Evolutionary conservation across 371 early-diverging fungal genomes (phyloP), one percentile per base, ranked within the genome.

Genomic region (Rhizopus sp.): DNA sequence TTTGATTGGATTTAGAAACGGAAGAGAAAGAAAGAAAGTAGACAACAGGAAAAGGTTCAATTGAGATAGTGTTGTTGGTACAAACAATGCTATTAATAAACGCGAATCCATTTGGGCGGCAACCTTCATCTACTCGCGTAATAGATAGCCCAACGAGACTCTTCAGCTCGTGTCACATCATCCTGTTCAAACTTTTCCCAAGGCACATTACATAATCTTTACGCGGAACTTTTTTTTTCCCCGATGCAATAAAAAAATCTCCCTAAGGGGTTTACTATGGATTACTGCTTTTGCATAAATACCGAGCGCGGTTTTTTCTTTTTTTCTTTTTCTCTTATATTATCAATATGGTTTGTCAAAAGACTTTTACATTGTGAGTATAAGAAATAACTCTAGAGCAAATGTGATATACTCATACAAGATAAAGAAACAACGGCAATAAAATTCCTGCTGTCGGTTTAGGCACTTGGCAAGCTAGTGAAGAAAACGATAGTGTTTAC

Each of bases 401-500:
- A 34, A 12, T 7, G 5, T 16, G n/a, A 29, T 44, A 32, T 10
- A 40, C 35, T 55, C 23, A 23, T 23, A 23, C 23, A 23, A 23
- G 2, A 23, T 2, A 23, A 23, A 75, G 76, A 16, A 75, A 75
- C 55, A 77, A 72, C 9, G 81, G 81, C 33, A 70, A 70, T 10
- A 50, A 51, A 29, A 76, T 80, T 40, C 81, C 81, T 30, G 70
- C 77, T 41, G 58, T 80, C 23, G 78, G 77, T 42, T 68, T 79
- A 39, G 78, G 82, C 41, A 84, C 85, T 35, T 81, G 82, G 79
- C 68, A 78, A 63, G 66, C 76, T 12, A 59, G 70, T 30, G 71
- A 75, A 41, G 70, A 65, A 12, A 62, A 71, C 10, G 72, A 75
- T 12, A 62, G 64, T 37, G 73, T 69, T 6, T 70, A 75, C 40